Percentiles rank a stretch among this genome's conserved stretches.
These are phyloP conservation scores for Fremontodendron californicum DNA, from an alignment of 345 rosid species.

Conservation along the genomic window DNA sequence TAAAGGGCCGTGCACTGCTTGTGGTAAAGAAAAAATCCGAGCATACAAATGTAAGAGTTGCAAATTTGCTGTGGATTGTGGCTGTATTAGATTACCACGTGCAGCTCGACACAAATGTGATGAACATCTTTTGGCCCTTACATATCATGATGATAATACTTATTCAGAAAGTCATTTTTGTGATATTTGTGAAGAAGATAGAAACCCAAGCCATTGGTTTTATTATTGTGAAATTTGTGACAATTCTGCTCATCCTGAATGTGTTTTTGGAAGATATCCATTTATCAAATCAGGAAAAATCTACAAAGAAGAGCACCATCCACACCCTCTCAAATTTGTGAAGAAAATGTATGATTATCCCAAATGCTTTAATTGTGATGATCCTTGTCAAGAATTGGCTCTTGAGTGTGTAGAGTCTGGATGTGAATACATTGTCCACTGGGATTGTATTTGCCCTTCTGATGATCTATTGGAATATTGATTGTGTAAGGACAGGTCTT, in stretches of 20 bases:
- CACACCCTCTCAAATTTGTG: background rate
- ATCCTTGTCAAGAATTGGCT: no score
- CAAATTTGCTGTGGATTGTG: background rate
- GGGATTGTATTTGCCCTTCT: background rate
- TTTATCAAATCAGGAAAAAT: background rate
- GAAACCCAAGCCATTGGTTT: background rate
- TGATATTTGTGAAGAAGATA: no score
- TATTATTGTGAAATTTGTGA: background rate
- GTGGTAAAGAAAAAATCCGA: no score
- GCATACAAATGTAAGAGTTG: background rate
- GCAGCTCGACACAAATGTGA: background rate
- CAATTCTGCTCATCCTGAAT: background rate
- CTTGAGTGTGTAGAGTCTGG: no score
- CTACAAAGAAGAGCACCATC: background rate
- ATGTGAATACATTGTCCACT: no score
- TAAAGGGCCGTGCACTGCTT: background rate
- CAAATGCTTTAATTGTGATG: no score
- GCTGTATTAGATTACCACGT: background rate
- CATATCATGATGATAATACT: background rate
- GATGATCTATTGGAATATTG: fast-evolving
- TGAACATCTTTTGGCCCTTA: background rate
- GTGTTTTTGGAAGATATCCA: background rate
- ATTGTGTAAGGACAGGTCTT: background rate
- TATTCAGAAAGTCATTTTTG: background rate
- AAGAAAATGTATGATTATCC: background rate